Conservation (phyloP, 257 asterid genomes). For the Lycium barbarum region DNA sequence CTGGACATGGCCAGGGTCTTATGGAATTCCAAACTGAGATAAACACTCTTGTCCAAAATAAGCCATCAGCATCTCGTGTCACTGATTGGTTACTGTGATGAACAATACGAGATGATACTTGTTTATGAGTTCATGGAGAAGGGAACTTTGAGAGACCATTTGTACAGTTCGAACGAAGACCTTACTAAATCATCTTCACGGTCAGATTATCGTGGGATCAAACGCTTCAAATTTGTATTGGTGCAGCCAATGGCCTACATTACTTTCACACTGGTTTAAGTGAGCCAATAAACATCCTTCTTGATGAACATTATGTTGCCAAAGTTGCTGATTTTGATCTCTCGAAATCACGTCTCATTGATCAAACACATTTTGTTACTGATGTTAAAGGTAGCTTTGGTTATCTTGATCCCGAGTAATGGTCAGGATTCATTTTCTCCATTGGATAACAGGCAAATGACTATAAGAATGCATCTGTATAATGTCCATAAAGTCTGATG, state of each 20-base stretch:
- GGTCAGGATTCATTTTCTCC: neutral
- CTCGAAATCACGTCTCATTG: constrained; percentile 49
- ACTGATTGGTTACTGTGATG: constrained; percentile 66
- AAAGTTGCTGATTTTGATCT: constrained; percentile 71
- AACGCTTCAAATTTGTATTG: constrained; percentile 58
- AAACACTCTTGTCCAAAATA: constrained; percentile 53
- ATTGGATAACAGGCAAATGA: neutral
- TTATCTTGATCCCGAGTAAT: constrained; percentile 62
- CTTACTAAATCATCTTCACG: neutral
- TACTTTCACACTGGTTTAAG: constrained; percentile 60
- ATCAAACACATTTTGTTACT: constrained; percentile 53
- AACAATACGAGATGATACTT: constrained; percentile 58
- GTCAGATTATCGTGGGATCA: constrained; percentile 51
- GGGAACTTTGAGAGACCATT: constrained; percentile 67
- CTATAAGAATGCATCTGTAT: neutral
- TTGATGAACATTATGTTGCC: constrained; percentile 62
- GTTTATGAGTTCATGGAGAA: constrained; percentile 73
- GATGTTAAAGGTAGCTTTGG: constrained; percentile 70
- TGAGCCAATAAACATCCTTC: constrained; percentile 58
- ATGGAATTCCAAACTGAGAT: constrained; percentile 67
- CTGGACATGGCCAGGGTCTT: constrained; percentile 59
- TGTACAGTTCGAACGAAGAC: constrained; percentile 37
- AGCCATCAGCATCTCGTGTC: constrained; percentile 68
- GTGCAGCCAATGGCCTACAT: constrained; percentile 59
- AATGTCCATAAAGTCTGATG: neutral